These are phyloP conservation scores for Nigrospora sphaerica DNA, from an alignment of 2,329 filamentous ascomycete species.

Conservation along the genomic window DNA sequence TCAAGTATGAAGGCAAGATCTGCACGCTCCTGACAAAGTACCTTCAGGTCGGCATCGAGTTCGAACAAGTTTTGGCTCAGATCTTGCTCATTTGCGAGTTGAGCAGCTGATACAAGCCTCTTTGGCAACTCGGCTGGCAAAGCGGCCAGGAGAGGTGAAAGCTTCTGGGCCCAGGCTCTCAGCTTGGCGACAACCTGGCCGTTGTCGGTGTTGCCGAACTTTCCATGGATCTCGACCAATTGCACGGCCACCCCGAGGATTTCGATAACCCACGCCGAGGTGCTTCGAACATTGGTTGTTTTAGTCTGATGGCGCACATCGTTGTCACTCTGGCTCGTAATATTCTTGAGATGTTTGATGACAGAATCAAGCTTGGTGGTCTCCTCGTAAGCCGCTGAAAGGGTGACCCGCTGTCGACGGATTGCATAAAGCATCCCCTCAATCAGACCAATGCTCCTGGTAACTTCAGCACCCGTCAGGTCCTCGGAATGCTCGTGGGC, in stretches of 20 bases:
- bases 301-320: conserved; percentile 11
- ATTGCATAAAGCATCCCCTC: conserved; percentile 73
- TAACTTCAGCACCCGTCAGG: conserved; percentile 71
- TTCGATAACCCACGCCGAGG: conserved; percentile 56
- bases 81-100: conserved; percentile 26
- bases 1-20: conserved; percentile 57
- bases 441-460: conserved; percentile 74
- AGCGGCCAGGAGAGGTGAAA: conserved; percentile 34
- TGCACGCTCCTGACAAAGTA: conserved; percentile 35
- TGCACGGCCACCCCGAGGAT: conserved; percentile 57
- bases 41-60: conserved; percentile 30
- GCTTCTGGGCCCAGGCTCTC: conserved; percentile 38
- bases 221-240: conserved; percentile 59
- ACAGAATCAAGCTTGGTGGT: conserved; percentile 30
- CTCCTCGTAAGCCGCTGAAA: conserved; percentile 32
- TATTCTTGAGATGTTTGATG: conserved; percentile 26
- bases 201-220: conserved; percentile 50
- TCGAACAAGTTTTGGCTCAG: conserved; percentile 29
- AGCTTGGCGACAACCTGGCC: conserved; percentile 36
- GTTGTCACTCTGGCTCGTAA: conserved; percentile 18
- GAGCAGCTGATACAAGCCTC: conserved; percentile 36
- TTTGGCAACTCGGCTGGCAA: conserved; percentile 44
- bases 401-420: conserved; percentile 49
- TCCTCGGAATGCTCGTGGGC: conserved; percentile 75
- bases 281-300: conserved; percentile 16